Base-by-base conservation (phyloP, 495 filamentous ascomycete species). In the Aspergillus biplanus region DNA sequence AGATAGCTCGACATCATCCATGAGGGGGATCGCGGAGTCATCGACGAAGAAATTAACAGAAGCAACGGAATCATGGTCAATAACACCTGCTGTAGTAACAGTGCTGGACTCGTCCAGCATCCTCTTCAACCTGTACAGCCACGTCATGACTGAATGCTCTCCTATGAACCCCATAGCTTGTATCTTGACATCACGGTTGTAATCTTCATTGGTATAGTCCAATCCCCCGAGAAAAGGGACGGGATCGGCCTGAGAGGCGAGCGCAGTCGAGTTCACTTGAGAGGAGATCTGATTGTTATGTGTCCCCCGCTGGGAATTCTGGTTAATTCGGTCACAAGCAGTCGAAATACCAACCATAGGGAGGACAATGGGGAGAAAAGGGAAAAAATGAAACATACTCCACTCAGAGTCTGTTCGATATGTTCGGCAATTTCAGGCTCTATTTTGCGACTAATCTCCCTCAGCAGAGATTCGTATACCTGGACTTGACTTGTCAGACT, bases 121-220 rank as follows among this genome's bases (percentile, higher is more conserved):
- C 44, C 75, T 71, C 64, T 79, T 75, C 57, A 80, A 65, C 65
- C 75, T 70, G 69, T 85, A 83, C 44, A 88, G 73, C 87, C 87
- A 90, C 46, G 78, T 75, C 33, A 87, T 74, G 56, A 87, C 86
- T 4, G 86, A 89, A 48, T 83, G 85, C 55, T 86, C 87, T 32
- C 87, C 87, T 54, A 89, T 73, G 65, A 85, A 89, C 0, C 87
- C 87, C 49, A 82, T 85, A 0, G 79, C 74, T 37, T 79, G 77
- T 27, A 77, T 70, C 46, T 75, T 75, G 54, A 82, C 78, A 65
- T 78, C 83, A 12, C 78, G 78, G 66, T 85, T 84, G 44, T 82
- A 80, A 56, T 90, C 87, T 67, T 89, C 84, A 37, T 83, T 74
- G 52, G 85, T 80, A 33, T 80, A 76, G 65, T 89, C 86, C 42